Evolutionary conservation across 2,329 filamentous ascomycete species (phyloP).

Genomic region (Leptographium wingfieldii): DNA sequence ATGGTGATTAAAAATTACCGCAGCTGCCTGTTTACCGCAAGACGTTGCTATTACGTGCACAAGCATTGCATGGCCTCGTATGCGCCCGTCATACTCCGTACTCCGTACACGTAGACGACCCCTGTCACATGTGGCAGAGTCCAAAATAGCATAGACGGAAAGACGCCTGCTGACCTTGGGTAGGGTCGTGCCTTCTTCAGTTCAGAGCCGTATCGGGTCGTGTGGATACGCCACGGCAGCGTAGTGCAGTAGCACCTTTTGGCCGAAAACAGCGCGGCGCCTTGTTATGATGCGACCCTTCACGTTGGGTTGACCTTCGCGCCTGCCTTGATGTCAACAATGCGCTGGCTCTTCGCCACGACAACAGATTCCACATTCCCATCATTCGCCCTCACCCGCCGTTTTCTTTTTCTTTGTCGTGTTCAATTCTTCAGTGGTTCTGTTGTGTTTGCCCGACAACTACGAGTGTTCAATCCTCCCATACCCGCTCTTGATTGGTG

Average conservation of each 20-base stretch:
- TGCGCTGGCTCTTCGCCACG: neutral
- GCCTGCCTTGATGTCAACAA: neutral
- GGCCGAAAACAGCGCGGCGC: constrained; percentile 1
- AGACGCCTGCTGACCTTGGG: neutral
- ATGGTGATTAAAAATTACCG: neutral
- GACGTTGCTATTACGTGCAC: neutral
- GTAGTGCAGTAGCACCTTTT: neutral
- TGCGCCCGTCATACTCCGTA: neutral
- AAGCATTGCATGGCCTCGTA: neutral
- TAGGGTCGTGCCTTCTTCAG: no score
- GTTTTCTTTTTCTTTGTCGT: constrained; percentile 1
- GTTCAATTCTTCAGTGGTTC: neutral
- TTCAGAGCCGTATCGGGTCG: neutral
- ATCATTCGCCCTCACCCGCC: neutral
- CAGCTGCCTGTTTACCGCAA: neutral
- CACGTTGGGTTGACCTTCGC: neutral
- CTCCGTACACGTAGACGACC: neutral
- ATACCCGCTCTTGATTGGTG: neutral
- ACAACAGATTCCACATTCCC: neutral
- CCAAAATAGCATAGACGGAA: neutral
- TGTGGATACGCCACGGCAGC: neutral
- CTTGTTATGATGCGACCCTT: constrained; percentile 5
- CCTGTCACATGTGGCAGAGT: neutral
- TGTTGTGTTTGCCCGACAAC: no score
- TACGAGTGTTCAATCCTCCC: neutral